Conservation (phyloP, 768 basidiomycete genomes). For the Inosperma sp. region DNA sequence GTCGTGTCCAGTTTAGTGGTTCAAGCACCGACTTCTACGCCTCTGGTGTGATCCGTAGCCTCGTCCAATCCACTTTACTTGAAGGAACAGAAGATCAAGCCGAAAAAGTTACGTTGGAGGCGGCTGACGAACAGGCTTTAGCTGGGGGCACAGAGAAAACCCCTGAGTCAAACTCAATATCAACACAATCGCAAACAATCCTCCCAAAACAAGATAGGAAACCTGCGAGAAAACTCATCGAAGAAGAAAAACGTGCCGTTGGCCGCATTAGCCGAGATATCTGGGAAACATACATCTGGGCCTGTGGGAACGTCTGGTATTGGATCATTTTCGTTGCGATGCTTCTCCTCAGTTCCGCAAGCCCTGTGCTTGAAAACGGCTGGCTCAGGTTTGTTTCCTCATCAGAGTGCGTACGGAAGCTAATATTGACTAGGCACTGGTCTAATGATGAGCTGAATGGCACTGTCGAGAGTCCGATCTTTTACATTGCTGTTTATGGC, state of each 20-base stretch:
- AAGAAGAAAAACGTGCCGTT: slow-evolving; percentile 76
- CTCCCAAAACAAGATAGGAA: slow-evolving; percentile 32
- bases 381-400: slow-evolving; percentile 51
- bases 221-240: slow-evolving; percentile 73
- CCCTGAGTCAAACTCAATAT: slow-evolving; percentile 35
- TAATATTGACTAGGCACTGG: slow-evolving; percentile 42
- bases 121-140: slow-evolving; percentile 31
- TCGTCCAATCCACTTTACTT: slow-evolving; percentile 53
- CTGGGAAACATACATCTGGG: slow-evolving; percentile 45
- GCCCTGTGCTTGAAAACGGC: slow-evolving; percentile 67
- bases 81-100: slow-evolving; percentile 56
- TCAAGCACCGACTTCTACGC: slow-evolving; percentile 53
- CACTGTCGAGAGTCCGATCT: slow-evolving; percentile 43
- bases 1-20: slow-evolving; percentile 74
- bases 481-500: slow-evolving; percentile 72
- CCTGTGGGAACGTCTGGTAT: slow-evolving; percentile 45
- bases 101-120: slow-evolving; percentile 43
- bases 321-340: slow-evolving; percentile 55
- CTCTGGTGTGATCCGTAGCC: slow-evolving; percentile 61
- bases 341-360: slow-evolving; percentile 52
- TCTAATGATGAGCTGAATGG: slow-evolving; percentile 44
- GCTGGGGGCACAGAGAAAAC: slow-evolving; percentile 45
- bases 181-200: slow-evolving; percentile 30
- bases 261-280: slow-evolving; percentile 64
- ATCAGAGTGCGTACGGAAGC: not conserved